A percentile compares a stretch with the other conserved stretches of the same genome.
These are phyloP conservation scores for Penicillium expansum DNA, from an alignment of 2,329 filamentous ascomycete genomes.

Conservation along the genomic window DNA sequence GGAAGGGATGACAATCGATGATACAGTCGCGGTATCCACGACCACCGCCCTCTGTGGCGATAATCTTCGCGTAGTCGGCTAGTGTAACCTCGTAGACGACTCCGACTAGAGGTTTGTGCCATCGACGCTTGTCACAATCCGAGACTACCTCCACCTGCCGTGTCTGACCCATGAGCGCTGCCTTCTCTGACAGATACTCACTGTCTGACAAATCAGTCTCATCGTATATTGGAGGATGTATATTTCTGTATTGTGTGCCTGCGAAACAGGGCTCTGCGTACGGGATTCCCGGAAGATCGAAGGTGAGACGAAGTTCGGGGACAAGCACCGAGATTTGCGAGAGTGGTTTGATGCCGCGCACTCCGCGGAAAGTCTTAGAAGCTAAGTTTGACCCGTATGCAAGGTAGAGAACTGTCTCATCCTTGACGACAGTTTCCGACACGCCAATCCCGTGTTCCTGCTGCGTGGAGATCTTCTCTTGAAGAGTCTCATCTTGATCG, in stretches of 20 bases:
- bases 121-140: conserved; percentile 53
- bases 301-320: conserved; percentile 73
- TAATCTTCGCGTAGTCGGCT: conserved; percentile 78
- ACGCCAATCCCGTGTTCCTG: conserved; percentile 15
- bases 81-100: conserved; percentile 93
- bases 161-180: conserved; percentile 23
- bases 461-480: conserved; percentile 18
- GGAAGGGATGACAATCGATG: conserved; percentile 72
- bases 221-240: conserved; percentile 9
- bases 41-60: conserved; percentile 87
- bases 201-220: conserved; percentile 3
- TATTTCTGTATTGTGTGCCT: conserved; percentile 65
- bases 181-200: conserved; percentile 33
- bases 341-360: conserved; percentile 74
- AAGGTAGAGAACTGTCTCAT: conserved; percentile 67
- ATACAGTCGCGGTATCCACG: conserved; percentile 79
- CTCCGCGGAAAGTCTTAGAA: conserved; percentile 73
- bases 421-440: conserved; percentile 2
- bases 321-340: conserved; percentile 79
- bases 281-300: conserved; percentile 80
- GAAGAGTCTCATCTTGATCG: conserved; percentile 19
- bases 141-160: conserved; percentile 33
- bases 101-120: conserved; percentile 81
- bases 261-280: conserved; percentile 92
- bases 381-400: conserved; percentile 92